Evolutionary conservation across 1,284 basidiomycete species (phyloP), one percentile per base, ranked within the genome.

Genomic region (Fomitopsis palustris): DNA sequence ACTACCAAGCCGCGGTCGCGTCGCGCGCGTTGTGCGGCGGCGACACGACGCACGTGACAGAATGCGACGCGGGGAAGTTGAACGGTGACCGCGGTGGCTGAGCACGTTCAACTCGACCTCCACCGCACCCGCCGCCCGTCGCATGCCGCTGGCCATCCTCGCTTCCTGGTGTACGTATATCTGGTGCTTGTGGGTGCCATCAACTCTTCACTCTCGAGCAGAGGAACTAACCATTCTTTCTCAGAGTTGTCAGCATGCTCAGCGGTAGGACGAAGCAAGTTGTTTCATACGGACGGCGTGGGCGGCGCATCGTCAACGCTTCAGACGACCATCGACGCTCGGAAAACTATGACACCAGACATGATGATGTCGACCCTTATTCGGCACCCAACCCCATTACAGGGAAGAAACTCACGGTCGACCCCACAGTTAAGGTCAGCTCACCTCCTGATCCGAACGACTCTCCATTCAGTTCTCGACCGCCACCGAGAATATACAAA

Each of bases 251-350:
- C 42, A 42, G 31, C n/a, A 83, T 83, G 82, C 72, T 84, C 9
- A 77, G 81, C 47, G 64, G 81, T 57, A 78, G 79, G 63, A 91
- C 88, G 12, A 90, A 88, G 70, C 85, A 88, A 65, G 82, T 91
- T 59, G 81, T 80, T 56, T 74, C 86, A 17, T 91, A 91, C 68
- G 88, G 88, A 19, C 82, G 83, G 62, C 83, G 88, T 56, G 78
- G 78, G 25, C 81, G 81, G 56, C 83, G 88, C 42, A 81, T 91
- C 19, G 78, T 91, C 65, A 81, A 80, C 58, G 78, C 76, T 52
- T 76, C 78, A 58, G 75, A 75, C 55, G 70, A 62, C 67, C 74
- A 9, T 62, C 71, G 66, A 21, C 56, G 61, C 42, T 52, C 53
- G 10, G 53, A 55, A 35, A 58, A 29, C 16, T n/a, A 4, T 45